phyloP scores from a whole-genome alignment of 2,329 filamentous ascomycete species.

The Trichoderma aggressivum region DNA sequence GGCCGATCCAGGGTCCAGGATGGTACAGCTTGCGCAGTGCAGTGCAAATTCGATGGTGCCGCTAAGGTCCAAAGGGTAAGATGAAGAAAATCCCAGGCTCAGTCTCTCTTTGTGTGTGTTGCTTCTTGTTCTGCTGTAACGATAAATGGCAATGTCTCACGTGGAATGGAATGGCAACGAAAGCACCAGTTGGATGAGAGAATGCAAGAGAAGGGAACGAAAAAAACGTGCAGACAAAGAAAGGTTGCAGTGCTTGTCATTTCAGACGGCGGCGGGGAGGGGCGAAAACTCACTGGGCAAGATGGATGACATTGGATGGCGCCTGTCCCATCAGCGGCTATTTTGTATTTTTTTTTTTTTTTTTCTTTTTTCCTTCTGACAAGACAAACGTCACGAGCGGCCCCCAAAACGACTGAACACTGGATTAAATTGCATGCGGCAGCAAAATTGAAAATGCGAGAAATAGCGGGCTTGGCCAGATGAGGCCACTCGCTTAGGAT shows the following conservation, averaged over 20 bases:
- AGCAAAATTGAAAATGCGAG: background rate
- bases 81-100: background rate
- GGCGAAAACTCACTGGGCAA: background rate
- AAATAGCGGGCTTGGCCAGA: background rate
- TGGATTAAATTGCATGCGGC: background rate
- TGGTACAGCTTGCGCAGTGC: background rate
- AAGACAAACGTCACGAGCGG: background rate
- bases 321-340: background rate
- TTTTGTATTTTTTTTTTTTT: no score
- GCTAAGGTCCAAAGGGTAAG: background rate
- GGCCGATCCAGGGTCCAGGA: constrained; percentile 12
- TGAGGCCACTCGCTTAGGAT: background rate
- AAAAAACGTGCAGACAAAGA: background rate
- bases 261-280: background rate
- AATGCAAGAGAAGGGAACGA: background rate
- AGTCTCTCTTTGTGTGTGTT: background rate
- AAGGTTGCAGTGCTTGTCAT: background rate
- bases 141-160: background rate
- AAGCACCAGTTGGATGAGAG: background rate
- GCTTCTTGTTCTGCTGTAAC: background rate
- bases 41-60: background rate
- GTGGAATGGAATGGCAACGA: background rate
- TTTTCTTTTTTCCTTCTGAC: background rate
- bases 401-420: background rate
- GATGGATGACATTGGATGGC: background rate